Base-by-base conservation (phyloP, 2,329 filamentous ascomycete species). In the Pseudogymnoascus sp. region DNA sequence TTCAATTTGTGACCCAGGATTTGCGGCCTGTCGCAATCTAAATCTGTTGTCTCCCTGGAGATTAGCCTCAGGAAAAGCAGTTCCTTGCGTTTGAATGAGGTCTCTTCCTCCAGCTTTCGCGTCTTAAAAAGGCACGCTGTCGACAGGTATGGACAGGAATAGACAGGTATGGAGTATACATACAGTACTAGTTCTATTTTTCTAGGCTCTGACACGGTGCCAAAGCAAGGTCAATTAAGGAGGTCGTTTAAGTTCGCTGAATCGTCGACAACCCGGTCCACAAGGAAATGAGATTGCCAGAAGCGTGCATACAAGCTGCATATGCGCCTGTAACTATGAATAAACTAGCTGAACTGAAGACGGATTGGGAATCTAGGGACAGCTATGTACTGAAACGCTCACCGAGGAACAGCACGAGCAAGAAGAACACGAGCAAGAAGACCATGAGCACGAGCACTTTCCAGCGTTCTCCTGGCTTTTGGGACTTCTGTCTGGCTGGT, bases 11-110 rank as follows among this genome's bases (percentile, higher is more conserved):
- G 28, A 7, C 50, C 50, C 28, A 56, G 28, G 50, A 33, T 56
- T 56, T 56, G 50, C 50, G 50, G 50, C 50, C 28, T 56, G 50
- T 56, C 50, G 47, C 28, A 56, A 56, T 56, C 28, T 56, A 56
- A 56, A 56, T 56, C 50, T 33, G 50, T 33, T 12, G 50, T 33
- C 50, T 33, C 31, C 31, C 25, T 56, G n/a, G 50, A 56, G 50
- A 56, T 56, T 56, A 56, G 50, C 50, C 50, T 18, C 28, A 56
- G 47, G 4, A 18, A 18, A 50, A 18, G n/a, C 8, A 18, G 14
- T 16, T 53, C 50, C 50, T 56, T 33, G 28, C 50, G 25, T 56
- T 56, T 33, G 28, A 56, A 56, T 10, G 25, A 56, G n/a, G 50
- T 56, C 12, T 8, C 16, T 18, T 18, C 28, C 25, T 56, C 25